Evolutionary conservation across 768 basidiomycete species (phyloP), one percentile per base, ranked within the genome.

Genomic region (Russula foetens): DNA sequence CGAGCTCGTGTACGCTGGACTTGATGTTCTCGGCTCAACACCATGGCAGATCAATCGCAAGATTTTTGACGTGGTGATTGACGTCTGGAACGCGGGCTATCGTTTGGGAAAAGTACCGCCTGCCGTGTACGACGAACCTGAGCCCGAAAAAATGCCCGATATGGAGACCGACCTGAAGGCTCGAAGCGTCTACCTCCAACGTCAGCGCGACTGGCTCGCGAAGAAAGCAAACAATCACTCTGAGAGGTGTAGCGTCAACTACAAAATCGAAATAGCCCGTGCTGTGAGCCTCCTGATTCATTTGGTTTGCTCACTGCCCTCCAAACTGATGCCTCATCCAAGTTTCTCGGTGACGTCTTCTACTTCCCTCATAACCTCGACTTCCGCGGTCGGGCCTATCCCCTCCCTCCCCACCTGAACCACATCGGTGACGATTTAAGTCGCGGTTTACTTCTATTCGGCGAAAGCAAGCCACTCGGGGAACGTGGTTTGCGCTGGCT

Each of bases 341-440:
- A 62, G 86, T 97, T 95, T 80, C 76, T 95, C 53, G 83, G 84
- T 56, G 96, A 97, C 66, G 83, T 76, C 0, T 86, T 98, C 71
- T 98, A 92, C 74, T 78, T 95, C 52, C 95, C 96, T 0, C 96
- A 98, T 72, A 98, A 97, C 72, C 77, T 98, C 67, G 97, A 99
- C 73, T 99, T 98, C 80, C 85, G 96, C 61, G 97, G 97, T 8
- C 87, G 96, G 54, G 93, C 96, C 0, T 99, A 99, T 70, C 96
- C 97, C 12, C 86, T 97, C 45, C 95, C 96, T 1, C 93, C 95
- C 4, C 92, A 98, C 76, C 78, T 99, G 55, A 93, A 86, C 67
- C 96, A 98, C 67, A 89, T 98, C 56, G 95, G 96, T 9, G 92
- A 99, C 71, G 96, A 99, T 71, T 78, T 98, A 23, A 85, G 84